Conservation (phyloP, 768 basidiomycete genomes). For the Phaffia tasmanica region DNA sequence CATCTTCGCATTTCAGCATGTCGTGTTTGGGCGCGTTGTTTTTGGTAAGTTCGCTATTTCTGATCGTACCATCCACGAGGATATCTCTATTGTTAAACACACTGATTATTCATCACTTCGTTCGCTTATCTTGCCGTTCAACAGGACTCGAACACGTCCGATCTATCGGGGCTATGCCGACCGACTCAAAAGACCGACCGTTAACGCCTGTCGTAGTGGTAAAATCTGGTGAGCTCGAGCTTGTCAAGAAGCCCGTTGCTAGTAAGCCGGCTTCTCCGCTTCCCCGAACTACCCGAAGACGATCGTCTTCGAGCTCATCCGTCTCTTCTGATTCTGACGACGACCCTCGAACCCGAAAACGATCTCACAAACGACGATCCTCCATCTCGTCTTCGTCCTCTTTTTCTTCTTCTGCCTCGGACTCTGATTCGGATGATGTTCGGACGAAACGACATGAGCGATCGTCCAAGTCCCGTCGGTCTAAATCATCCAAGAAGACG, state of each 20-base stretch:
- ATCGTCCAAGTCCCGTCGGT: neutral
- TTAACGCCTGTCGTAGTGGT: constrained; percentile 53
- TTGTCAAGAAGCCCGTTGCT: constrained; percentile 42
- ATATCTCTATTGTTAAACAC: neutral
- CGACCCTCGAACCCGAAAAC: neutral
- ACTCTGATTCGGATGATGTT: constrained; percentile 12
- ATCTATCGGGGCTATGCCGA: constrained; percentile 52
- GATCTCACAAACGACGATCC: neutral
- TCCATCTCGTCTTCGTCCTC: constrained; percentile 16
- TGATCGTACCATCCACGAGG: neutral
- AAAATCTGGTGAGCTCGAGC: constrained; percentile 76
- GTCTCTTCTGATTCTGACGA: neutral
- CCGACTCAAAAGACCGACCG: constrained; percentile 67
- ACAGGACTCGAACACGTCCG: constrained; percentile 45
- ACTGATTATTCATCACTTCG: neutral
- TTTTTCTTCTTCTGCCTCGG: constrained; percentile 5
- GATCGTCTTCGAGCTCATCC: neutral
- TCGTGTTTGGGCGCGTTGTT: constrained; percentile 25
- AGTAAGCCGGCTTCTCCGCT: neutral
- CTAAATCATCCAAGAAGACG: constrained; percentile 2
- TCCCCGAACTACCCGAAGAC: neutral
- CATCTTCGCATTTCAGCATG: constrained; percentile 9
- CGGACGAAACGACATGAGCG: neutral
- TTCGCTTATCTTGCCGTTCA: neutral
- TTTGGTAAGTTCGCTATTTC: constrained; percentile 2